phyloP scores from a whole-genome alignment of 148 eudicot genomes.

The Diospyros lotus region DNA sequence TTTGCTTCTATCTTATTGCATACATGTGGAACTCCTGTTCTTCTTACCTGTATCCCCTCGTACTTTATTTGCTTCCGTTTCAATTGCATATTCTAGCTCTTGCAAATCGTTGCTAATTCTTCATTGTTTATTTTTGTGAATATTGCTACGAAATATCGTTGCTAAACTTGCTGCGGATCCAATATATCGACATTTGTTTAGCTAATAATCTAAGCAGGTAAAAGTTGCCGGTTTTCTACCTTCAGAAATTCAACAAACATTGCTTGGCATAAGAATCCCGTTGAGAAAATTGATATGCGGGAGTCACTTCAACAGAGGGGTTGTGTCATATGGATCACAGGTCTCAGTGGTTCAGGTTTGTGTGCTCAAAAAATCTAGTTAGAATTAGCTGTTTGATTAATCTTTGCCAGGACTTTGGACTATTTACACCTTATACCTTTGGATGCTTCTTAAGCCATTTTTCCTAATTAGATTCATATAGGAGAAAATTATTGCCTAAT shows the following conservation, averaged over 20 bases:
- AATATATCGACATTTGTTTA: slow-evolving; percentile 5
- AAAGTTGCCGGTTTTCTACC: slow-evolving; percentile 33
- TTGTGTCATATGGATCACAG: slow-evolving; percentile 96
- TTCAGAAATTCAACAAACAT: slow-evolving; percentile 60
- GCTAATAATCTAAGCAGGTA: slow-evolving; percentile 32
- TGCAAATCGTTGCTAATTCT: too few species aligned
- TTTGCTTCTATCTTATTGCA: too few species aligned
- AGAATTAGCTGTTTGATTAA: not conserved
- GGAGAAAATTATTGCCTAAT: too few species aligned
- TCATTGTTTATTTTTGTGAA: not conserved
- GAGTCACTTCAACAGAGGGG: slow-evolving; percentile 79
- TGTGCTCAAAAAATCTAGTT: not conserved
- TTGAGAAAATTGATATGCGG: slow-evolving; percentile 69
- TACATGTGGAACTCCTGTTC: too few species aligned
- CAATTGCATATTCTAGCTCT: too few species aligned
- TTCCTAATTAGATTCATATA: not conserved
- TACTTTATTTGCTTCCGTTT: too few species aligned
- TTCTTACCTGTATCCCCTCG: too few species aligned
- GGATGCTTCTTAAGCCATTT: not conserved
- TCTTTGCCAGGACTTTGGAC: slow-evolving; percentile 8
- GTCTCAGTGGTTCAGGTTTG: slow-evolving; percentile 98
- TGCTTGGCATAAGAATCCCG: slow-evolving; percentile 78
- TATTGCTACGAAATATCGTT: not conserved
- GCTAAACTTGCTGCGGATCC: not conserved
- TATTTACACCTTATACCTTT: not conserved